Base-by-base conservation (phyloP, 352 stramenopile species). In the Phytophthora idaei region DNA sequence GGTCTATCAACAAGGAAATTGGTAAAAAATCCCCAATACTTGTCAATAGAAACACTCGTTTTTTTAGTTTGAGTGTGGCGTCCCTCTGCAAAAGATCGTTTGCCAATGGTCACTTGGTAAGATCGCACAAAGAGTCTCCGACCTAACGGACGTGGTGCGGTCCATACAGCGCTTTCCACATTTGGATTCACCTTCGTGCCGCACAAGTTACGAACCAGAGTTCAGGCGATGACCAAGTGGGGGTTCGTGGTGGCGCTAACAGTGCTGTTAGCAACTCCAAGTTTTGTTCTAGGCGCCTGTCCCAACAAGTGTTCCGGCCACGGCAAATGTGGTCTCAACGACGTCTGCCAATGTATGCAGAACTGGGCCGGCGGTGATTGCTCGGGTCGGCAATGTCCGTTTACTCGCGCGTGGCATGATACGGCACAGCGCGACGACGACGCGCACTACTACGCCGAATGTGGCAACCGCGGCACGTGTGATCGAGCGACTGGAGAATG, bases 401-500 rank as follows among this genome's bases (percentile, higher is more conserved):
- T 62, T n/a, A 81, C 74, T 11, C 81, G 82, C 12, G 78, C 85
- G 5, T 92, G 85, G 85, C 78, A 85, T 5, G 64, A 85, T 27
- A 74, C 88, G n/a, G 69, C 64, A 0, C 73, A 72, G 21, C 55
- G 57, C 4, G 54, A 90, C 41, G 71, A 90, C 57, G 64, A 80
- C 31, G 85, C 83, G 0, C 85, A 93, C 56, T 80, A 75, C 32
- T 68, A 67, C 12, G 69, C 64, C 1, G 79, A 88, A 61, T 92
- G 83, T 64, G 85, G 73, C 4, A 86, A 83, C 14, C 74, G 85
- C 51, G 93, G 93, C 21, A 76, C 67, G 8, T 98, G 93, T 74
- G 76, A 92, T 53, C 63, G 76, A 25, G 66, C 73, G 6, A 85
- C 73, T 15, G 92, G 92, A 7, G 61, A 74, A 27, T 98, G 94